These are phyloP conservation scores for Penicillium goetzii DNA, from an alignment of 495 filamentous ascomycete species.

Conservation along the genomic window DNA sequence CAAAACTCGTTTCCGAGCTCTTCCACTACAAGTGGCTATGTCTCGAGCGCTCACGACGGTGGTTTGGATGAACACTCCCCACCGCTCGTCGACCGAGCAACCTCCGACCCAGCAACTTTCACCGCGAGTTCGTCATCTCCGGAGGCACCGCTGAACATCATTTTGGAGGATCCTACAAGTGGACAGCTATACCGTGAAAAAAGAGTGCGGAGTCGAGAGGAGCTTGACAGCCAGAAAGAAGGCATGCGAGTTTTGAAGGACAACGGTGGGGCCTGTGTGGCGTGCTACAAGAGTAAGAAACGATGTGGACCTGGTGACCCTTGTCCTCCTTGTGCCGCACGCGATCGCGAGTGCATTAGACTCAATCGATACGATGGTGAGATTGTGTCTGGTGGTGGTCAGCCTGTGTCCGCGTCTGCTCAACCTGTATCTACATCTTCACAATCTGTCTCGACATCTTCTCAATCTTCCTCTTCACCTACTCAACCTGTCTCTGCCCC, in stretches of 20 bases:
- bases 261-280: constrained; percentile 33
- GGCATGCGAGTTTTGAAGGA: constrained; percentile 23
- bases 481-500: constrained; percentile 3
- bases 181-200: constrained; percentile 19
- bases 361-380: constrained; percentile 15
- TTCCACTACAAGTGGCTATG: not conserved
- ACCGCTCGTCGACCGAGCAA: not conserved
- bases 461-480: not conserved
- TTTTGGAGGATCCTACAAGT: constrained; percentile 22
- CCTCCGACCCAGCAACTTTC: not conserved
- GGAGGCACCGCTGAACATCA: not conserved
- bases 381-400: constrained; percentile 18
- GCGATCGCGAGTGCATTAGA: constrained; percentile 27
- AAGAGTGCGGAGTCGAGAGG: constrained; percentile 5
- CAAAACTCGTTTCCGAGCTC: not conserved
- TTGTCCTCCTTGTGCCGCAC: constrained; percentile 25
- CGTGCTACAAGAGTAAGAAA: constrained; percentile 35
- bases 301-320: constrained; percentile 26
- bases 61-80: not conserved
- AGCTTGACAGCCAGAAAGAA: constrained; percentile 25
- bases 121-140: not conserved
- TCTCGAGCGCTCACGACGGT: not conserved
- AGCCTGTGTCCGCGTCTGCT: not conserved
- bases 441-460: not conserved
- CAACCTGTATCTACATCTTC: not conserved